Evolutionary conservation across 257 asterid species (phyloP), one percentile per base, ranked within the genome.

Genomic region (Penstemon newberryi): DNA sequence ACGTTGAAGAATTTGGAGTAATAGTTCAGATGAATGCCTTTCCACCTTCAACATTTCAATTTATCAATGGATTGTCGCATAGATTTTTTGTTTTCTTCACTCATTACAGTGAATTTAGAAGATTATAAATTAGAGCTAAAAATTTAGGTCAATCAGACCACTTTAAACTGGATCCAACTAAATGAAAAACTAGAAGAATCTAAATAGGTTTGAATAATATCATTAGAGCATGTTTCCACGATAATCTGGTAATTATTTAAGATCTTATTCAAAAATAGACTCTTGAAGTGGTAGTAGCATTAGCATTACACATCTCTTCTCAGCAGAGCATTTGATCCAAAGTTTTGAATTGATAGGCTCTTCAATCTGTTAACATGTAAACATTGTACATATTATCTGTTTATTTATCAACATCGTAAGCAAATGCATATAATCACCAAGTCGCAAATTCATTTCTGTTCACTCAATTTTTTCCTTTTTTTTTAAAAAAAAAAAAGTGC

Each of bases 1-100:
- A 50, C 76, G 81, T 67, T 83, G 95, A 56, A 90, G 92, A 72
- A 86, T 82, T 60, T 71, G 83, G 69, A 85, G 95, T 6, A 87
- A 56, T 4, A 15, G 60, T 59, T 71, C 72, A 5, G 96, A 81
- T 5, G 82, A 73, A 33, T 46, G 39, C 37, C 64, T 49, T 13
- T 64, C 71, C 50, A 63, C 60, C 18, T 66, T 79, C 63, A 56
- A 74, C 80, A 76, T 70, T 67, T 37, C 46, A 62, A 51, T 57
- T 44, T 5, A 58, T 55, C 55, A 9, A 52, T 12, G 39, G 36
- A 3, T 18, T 36, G 44, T 8, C 36, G 62, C 18, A 56, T 15
- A 52, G 3, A 3, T 25, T 11, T 65, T 50, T 25, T 73, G 51
- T 39, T 37, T 19, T 67, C 57, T 12, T 46, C 52, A 53, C 12